Evolutionary conservation across 2,329 filamentous ascomycete genomes (phyloP).

Genomic region (Teratosphaeria epicoccoides): DNA sequence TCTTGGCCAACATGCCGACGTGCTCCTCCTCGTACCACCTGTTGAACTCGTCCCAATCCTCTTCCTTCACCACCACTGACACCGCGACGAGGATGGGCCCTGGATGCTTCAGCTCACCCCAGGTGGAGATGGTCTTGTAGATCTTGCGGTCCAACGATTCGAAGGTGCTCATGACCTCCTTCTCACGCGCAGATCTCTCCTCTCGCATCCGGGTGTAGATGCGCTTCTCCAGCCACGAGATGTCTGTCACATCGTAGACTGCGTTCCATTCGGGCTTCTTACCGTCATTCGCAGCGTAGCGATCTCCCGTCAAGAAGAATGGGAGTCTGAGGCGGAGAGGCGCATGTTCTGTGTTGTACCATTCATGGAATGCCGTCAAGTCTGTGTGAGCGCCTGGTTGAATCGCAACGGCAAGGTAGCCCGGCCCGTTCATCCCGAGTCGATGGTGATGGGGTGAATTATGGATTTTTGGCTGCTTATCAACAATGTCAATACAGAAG

Average conservation of each 20-base stretch:
- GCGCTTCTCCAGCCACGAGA: conserved; percentile 58
- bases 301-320: conserved; percentile 65
- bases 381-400: conserved; percentile 59
- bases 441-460: neutral
- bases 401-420: conserved; percentile 55
- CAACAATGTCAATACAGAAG: neutral
- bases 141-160: conserved; percentile 61
- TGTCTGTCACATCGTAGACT: conserved; percentile 69
- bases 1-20: conserved; percentile 56
- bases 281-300: conserved; percentile 60
- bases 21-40: conserved; percentile 71
- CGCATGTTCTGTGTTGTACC: conserved; percentile 91
- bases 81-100: conserved; percentile 19
- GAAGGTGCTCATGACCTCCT: conserved; percentile 48
- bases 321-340: conserved; percentile 67
- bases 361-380: conserved; percentile 68
- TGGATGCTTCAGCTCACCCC: conserved; percentile 24
- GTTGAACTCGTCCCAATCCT: conserved; percentile 50
- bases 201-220: conserved; percentile 58
- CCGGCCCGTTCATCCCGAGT: conserved; percentile 8
- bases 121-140: conserved; percentile 52
- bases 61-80: conserved; percentile 31
- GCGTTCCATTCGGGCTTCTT: conserved; percentile 62
- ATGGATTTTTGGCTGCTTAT: neutral
- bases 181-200: conserved; percentile 35